These are phyloP conservation scores for Cladosporium sp. DNA, from an alignment of 2,329 filamentous ascomycete genomes.

Conservation along the genomic window DNA sequence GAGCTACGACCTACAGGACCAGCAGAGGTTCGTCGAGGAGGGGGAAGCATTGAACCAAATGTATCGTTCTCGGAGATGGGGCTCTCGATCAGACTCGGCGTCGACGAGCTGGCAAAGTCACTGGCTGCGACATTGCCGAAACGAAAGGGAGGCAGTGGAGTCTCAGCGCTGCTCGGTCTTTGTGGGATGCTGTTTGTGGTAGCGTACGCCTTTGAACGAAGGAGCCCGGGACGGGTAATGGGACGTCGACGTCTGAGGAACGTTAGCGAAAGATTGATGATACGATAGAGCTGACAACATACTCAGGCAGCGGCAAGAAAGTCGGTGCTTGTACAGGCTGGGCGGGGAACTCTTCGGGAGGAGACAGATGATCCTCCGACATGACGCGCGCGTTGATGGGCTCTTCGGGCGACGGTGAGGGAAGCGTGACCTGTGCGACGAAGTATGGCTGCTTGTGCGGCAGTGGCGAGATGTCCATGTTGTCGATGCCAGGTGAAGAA, in stretches of 20 bases:
- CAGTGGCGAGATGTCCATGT: constrained; percentile 91
- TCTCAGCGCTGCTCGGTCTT: constrained; percentile 56
- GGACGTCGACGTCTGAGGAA: constrained; percentile 27
- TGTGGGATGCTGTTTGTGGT: constrained; percentile 58
- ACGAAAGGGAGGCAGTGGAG: constrained; percentile 67
- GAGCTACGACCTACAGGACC: constrained; percentile 58
- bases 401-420: constrained; percentile 65
- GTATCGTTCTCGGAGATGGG: constrained; percentile 47
- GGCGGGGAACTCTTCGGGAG: constrained; percentile 25
- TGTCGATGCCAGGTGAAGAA: constrained; percentile 76
- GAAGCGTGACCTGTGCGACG: constrained; percentile 58
- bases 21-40: constrained; percentile 62
- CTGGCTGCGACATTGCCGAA: constrained; percentile 56
- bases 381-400: constrained; percentile 37
- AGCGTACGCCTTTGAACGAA: constrained; percentile 69
- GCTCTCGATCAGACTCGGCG: constrained; percentile 71
- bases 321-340: constrained; percentile 18
- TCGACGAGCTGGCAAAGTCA: constrained; percentile 44
- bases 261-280: constrained; percentile 13
- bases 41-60: constrained; percentile 50
- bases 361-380: constrained; percentile 26
- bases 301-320: constrained; percentile 29
- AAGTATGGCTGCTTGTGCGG: constrained; percentile 73
- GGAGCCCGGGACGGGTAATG: constrained; percentile 66
- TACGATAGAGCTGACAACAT: constrained; percentile 5